Conservation (phyloP, 495 filamentous ascomycete species). For the Tetracladium marchalianum region DNA sequence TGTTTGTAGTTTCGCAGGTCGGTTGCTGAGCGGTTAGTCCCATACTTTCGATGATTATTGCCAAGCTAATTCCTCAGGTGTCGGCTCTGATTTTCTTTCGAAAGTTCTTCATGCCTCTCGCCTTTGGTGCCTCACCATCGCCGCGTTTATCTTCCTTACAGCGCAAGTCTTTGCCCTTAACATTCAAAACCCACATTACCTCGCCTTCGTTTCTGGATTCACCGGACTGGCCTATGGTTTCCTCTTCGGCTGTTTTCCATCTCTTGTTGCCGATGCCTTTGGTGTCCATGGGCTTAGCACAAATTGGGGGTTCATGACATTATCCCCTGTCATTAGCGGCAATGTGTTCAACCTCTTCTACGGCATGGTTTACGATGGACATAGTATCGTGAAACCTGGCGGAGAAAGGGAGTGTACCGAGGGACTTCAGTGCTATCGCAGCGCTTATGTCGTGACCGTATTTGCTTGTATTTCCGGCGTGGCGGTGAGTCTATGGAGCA, state of each 20-base stretch:
- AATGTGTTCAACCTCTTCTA: conserved; percentile 92
- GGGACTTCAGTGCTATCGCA: conserved; percentile 69
- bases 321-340: conserved; percentile 73
- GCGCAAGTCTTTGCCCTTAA: conserved; percentile 72
- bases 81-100: conserved; percentile 83
- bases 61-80: conserved; percentile 36
- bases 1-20: conserved; percentile 70
- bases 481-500: conserved; percentile 62
- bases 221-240: conserved; percentile 90
- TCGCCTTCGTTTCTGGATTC: conserved; percentile 68
- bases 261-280: conserved; percentile 84
- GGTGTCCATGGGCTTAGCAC: conserved; percentile 79
- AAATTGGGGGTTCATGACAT: conserved; percentile 93
- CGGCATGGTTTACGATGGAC: conserved; percentile 67
- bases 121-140: conserved; percentile 79
- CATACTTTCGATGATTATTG: not conserved
- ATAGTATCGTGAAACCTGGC: conserved; percentile 55
- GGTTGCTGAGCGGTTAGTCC: conserved; percentile 59
- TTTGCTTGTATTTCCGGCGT: conserved; percentile 62
- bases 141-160: conserved; percentile 64
- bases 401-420: conserved; percentile 69
- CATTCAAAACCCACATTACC: conserved; percentile 70
- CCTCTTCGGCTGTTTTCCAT: conserved; percentile 89
- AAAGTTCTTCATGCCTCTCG: conserved; percentile 70
- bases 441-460: conserved; percentile 79